Evolutionary conservation across 139 green algal species (phyloP).

Genomic region (Coelastrella sp.): DNA sequence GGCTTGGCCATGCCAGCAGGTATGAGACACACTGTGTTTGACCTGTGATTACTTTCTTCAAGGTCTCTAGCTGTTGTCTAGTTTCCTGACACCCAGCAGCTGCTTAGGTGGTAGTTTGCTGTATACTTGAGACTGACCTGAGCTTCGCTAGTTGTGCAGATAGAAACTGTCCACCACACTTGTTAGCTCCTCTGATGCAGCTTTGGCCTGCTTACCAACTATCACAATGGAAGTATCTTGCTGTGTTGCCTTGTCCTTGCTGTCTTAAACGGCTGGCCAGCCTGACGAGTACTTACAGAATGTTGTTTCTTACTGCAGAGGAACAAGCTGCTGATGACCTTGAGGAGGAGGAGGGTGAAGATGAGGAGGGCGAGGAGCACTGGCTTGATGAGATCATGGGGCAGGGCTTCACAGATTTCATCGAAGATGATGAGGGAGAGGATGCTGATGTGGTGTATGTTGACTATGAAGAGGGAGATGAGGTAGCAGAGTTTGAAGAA

Average conservation of each 20-base stretch:
- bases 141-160: no score
- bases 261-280: not conserved
- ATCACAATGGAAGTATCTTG: no score
- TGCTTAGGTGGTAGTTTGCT: no score
- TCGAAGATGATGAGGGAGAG: not conserved
- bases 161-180: no score
- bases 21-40: no score
- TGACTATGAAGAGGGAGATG: conserved; percentile 12
- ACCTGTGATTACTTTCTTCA: no score
- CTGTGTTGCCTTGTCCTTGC: no score
- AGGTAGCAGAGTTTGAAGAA: not conserved
- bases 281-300: not conserved
- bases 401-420: conserved; percentile 5
- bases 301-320: not conserved
- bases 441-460: conserved; percentile 2
- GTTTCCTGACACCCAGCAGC: no score
- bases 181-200: no score
- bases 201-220: no score
- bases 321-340: not conserved
- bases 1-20: not conserved
- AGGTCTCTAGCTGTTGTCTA: no score
- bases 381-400: conserved; percentile 22
- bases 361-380: conserved; percentile 11
- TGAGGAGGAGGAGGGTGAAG: not conserved
- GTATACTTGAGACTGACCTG: no score